Evolutionary conservation across 2,329 filamentous ascomycete species (phyloP).

Genomic region (Sporothrix protearum): DNA sequence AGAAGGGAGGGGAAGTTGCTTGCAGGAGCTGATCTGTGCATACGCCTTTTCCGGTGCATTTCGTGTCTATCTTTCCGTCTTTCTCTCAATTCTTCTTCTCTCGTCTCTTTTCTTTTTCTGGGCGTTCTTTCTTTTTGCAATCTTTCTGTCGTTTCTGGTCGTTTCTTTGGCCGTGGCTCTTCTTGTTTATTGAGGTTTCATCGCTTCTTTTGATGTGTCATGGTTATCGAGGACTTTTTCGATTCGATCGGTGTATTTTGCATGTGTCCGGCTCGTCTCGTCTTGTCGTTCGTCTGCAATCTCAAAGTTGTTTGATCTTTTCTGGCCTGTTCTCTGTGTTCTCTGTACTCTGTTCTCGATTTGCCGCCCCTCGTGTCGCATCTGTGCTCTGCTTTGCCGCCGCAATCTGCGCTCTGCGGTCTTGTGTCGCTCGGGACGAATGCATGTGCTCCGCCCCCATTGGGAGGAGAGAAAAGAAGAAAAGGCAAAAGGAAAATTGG

Average conservation of each 20-base stretch:
- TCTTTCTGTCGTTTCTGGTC: background rate
- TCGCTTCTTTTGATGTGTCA: background rate
- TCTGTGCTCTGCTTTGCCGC: background rate
- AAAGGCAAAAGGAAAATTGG: background rate
- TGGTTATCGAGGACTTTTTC: background rate
- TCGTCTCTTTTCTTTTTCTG: background rate
- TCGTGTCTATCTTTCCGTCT: too few relatives aligned
- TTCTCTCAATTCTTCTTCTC: background rate
- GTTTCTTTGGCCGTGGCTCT: background rate
- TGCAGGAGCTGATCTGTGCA: constrained; percentile 23
- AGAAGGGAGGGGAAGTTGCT: constrained; percentile 16
- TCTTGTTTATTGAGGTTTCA: background rate
- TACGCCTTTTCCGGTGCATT: constrained; percentile 2
- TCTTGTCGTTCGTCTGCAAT: background rate
- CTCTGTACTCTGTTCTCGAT: background rate
- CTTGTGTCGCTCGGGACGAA: background rate
- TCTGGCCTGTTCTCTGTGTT: background rate
- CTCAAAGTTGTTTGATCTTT: background rate
- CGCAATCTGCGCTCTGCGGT: background rate
- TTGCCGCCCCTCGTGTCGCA: background rate
- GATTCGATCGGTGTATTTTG: background rate
- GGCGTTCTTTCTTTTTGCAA: background rate
- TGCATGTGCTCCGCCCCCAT: constrained; percentile 4
- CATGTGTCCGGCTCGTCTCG: background rate
- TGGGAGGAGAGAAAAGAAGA: background rate